A percentile compares a stretch with the other conserved stretches of the same genome.
Conservation (phyloP, 1,139 yeast genomes). For the Yamadazyma membranifaciens region DNA sequence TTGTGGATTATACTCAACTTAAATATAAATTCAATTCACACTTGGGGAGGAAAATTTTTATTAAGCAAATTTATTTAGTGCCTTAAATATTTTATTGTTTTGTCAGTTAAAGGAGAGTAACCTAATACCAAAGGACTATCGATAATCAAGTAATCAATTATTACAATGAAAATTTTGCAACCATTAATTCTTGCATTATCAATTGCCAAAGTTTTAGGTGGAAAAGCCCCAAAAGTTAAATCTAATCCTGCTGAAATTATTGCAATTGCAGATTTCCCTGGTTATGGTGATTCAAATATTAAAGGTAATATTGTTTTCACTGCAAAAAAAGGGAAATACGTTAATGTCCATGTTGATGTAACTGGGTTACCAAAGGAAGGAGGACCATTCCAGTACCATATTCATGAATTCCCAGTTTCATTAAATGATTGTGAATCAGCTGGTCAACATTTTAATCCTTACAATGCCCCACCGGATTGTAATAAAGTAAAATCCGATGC, state of each 20-base stretch:
- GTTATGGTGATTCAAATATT: conserved; percentile 36
- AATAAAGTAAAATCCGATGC: conserved; percentile 46
- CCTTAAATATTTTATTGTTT: neutral
- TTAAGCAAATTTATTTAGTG: neutral
- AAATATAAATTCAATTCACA: neutral
- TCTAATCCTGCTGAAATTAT: conserved; percentile 46
- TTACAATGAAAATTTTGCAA: conserved; percentile 1
- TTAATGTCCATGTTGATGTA: conserved; percentile 59
- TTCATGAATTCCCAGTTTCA: conserved; percentile 50
- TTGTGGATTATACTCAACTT: neutral
- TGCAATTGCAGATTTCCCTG: conserved; percentile 59
- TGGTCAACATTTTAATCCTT: conserved; percentile 57
- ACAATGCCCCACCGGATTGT: conserved; percentile 44
- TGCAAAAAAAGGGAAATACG: conserved; percentile 43
- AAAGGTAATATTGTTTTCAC: conserved; percentile 53
- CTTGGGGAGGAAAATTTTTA: neutral
- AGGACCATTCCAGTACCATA: conserved; percentile 61
- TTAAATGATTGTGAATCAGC: conserved; percentile 46
- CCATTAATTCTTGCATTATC: conserved; percentile 4
- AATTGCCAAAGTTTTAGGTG: conserved; percentile 22
- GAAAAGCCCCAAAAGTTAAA: conserved; percentile 38
- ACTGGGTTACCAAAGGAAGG: conserved; percentile 55
- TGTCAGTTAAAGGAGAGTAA: too few relatives aligned
- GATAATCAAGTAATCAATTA: neutral
- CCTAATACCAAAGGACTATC: too few relatives aligned